Evolutionary conservation across 768 basidiomycete species (phyloP), one percentile per base, ranked within the genome.

Genomic region (Coprinopsis sp.): DNA sequence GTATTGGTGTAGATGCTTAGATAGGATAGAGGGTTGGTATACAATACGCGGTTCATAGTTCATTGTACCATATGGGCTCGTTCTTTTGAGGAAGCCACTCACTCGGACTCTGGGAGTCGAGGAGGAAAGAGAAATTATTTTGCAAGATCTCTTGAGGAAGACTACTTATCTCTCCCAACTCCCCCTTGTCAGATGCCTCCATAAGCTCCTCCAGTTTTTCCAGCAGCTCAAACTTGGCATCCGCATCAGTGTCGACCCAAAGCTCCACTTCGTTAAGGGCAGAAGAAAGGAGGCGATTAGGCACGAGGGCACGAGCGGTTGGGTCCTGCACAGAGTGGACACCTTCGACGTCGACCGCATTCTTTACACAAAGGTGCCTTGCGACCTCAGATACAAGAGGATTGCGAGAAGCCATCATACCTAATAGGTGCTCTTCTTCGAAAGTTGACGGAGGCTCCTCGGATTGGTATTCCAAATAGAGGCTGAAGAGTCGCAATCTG

Each of bases 1-100:
- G 61, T 87, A 11, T 66, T 89, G 28, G 75, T 85, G 16, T 69
- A 74, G 50, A 64, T 53, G 47, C n/a, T n/a, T n/a, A 18, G 16
- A n/a, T 3, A 4, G 11, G 28, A 16, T 29, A 22, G 7, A n/a
- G 24, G 25, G 19, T 28, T 18, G 19, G 21, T 31, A 47, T 39
- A 31, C 24, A 10, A 21, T 38, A 29, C 41, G n/a, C 24, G 19
- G 16, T 22, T 18, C 16, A 14, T 41, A 4, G 18, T 37, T 14
- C 24, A 25, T 18, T 42, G 19, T 42, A 49, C 47, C 47, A 49
- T 6, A 40, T 18, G 34, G 47, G 47, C 22, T 49, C 47, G 33
- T 29, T 39, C 24, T 29, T 33, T 14, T 49, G 47, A 21, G 43
- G 12, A 3, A 41, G 33, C 47, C 47, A 49, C 22, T 49, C 28